Percentiles rank a stretch among this genome's conserved stretches.
Evolutionary conservation across 495 filamentous ascomycete species (phyloP).

Genomic region (Viridothelium virens): DNA sequence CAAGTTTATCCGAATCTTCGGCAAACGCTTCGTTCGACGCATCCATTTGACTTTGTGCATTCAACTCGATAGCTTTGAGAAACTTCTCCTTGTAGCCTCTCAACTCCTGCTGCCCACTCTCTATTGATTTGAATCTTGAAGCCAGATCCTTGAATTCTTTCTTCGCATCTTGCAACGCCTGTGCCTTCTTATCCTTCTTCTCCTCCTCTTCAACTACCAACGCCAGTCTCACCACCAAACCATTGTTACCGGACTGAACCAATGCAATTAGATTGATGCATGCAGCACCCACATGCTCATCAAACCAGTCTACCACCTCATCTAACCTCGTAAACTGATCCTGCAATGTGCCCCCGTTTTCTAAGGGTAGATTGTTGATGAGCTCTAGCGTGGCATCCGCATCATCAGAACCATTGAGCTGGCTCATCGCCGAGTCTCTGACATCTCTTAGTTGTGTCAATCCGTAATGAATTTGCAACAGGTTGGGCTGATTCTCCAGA

Average conservation of each 20-base stretch:
- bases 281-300: conserved; percentile 83
- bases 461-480: conserved; percentile 81
- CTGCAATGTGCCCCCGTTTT: conserved; percentile 59
- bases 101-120: conserved; percentile 80
- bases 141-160: conserved; percentile 92
- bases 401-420: conserved; percentile 39
- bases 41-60: conserved; percentile 67
- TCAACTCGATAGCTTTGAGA: conserved; percentile 64
- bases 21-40: conserved; percentile 66
- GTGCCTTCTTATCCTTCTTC: conserved; percentile 83
- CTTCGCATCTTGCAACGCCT: conserved; percentile 86
- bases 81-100: conserved; percentile 97
- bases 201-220: conserved; percentile 92
- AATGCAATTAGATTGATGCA: conserved; percentile 85
- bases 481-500: conserved; percentile 81
- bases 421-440: conserved; percentile 89
- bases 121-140: conserved; percentile 86
- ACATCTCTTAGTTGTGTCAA: conserved; percentile 88
- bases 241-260: conserved; percentile 72
- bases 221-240: conserved; percentile 82
- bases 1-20: conserved; percentile 70
- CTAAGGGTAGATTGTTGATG: conserved; percentile 46
- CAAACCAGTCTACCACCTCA: conserved; percentile 82
- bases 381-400: conserved; percentile 32
- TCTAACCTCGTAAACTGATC: conserved; percentile 87